Evolutionary conservation across 108 stramenopile genomes (phyloP).

Genomic region (Pseudonitzschia multiseries): DNA sequence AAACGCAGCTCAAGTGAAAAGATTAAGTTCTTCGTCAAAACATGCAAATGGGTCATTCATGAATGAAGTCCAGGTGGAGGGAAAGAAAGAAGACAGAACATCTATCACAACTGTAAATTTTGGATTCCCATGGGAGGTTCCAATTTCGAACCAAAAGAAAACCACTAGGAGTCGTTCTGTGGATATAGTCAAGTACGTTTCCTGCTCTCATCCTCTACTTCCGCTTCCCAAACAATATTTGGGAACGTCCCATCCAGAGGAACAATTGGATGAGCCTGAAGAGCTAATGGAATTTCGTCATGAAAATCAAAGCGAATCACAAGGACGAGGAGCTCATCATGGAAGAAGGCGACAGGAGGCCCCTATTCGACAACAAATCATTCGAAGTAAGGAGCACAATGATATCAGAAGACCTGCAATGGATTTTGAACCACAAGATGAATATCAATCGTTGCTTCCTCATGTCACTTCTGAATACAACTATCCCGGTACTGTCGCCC

Average conservation of each 20-base stretch:
- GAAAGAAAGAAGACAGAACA: background rate
- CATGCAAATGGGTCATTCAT: background rate
- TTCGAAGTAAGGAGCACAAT: background rate
- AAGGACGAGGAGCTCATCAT: background rate
- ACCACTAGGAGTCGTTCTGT: background rate
- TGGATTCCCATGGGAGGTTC: conserved; percentile 6
- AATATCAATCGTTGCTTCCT: background rate
- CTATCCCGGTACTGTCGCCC: background rate
- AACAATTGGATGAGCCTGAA: background rate
- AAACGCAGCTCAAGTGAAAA: conserved; percentile 8
- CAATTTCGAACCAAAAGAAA: conserved; percentile 5
- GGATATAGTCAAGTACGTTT: background rate
- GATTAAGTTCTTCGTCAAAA: background rate
- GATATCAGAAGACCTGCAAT: background rate
- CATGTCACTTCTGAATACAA: background rate
- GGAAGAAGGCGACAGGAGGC: conserved; percentile 5
- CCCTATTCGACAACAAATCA: conserved; percentile 4
- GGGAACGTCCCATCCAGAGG: background rate
- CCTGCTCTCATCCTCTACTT: conserved; percentile 4
- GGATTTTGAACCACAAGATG: background rate
- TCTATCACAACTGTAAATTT: background rate
- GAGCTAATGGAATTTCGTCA: background rate
- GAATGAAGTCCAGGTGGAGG: background rate
- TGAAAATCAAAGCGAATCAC: background rate
- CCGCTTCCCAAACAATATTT: conserved; percentile 4